Conservation (phyloP, 2,329 filamentous ascomycete genomes). For the Xylariaceae sp. region DNA sequence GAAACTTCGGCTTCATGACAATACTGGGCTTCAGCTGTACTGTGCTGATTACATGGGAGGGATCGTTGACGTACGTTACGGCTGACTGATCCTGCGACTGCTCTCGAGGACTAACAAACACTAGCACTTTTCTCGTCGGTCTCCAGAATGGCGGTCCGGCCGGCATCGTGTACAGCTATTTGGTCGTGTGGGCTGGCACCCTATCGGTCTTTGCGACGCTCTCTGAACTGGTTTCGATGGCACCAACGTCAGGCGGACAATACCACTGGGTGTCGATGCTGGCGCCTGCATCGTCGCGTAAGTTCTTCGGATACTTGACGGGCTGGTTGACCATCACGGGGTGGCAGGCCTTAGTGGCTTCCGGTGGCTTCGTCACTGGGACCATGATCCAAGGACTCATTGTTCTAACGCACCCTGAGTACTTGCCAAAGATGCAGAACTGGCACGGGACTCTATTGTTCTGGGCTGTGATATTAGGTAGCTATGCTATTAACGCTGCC, state of each 20-base stretch:
- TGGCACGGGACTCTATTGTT: slow-evolving; percentile 21
- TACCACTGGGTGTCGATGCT: slow-evolving; percentile 27
- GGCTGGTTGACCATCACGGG: slow-evolving; percentile 21
- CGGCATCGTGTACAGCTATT: slow-evolving; percentile 48
- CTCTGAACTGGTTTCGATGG: slow-evolving; percentile 44
- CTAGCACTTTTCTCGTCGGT: slow-evolving; percentile 17
- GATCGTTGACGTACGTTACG: slow-evolving; percentile 16
- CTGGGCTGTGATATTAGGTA: slow-evolving; percentile 39
- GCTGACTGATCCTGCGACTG: background rate
- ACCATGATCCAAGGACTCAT: slow-evolving; percentile 21
- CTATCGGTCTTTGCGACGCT: slow-evolving; percentile 43
- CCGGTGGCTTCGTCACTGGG: slow-evolving; percentile 13
- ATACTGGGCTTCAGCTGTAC: slow-evolving; percentile 25
- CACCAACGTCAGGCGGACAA: slow-evolving; percentile 20
- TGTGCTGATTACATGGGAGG: slow-evolving; percentile 25
- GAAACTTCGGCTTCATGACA: slow-evolving; percentile 22
- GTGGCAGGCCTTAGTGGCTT: slow-evolving; percentile 20
- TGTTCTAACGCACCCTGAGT: slow-evolving; percentile 18
- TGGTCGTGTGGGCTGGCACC: slow-evolving; percentile 47
- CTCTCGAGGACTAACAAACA: background rate
- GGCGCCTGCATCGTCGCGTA: slow-evolving; percentile 16
- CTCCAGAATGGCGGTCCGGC: slow-evolving; percentile 32
- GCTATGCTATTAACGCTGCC: slow-evolving; percentile 36
- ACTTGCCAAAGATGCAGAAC: slow-evolving; percentile 12
- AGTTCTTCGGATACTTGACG: slow-evolving; percentile 20